Evolutionary conservation across 148 eudicot species (phyloP), one percentile per base, ranked within the genome.

Genomic region (Amaranthus palmeri): DNA sequence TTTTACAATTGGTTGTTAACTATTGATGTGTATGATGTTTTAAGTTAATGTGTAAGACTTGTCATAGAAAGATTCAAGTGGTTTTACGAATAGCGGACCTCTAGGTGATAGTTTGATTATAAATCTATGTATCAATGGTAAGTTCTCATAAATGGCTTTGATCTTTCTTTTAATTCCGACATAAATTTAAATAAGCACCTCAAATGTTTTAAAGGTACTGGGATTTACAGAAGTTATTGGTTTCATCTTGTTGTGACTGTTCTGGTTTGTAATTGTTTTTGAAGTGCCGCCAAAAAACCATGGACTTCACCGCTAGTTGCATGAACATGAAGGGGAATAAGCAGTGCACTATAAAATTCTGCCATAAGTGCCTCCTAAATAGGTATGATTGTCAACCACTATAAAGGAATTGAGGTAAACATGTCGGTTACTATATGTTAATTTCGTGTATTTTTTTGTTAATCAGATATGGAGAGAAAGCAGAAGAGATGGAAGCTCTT

Each of bases 211-310:
- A 25, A 25, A 25, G 36, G 36, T 25, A 25, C 36, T 25, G 36
- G 53, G 9, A 15, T 2, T 47, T 17, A 45, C 12, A 9, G 17
- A 47, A n/a, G 68, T 3, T 64, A 46, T 73, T 46, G 9, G 10
- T 10, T 44, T 48, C 40, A 11, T 47, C 6, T 10, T 63, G 66
- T 49, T 64, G 61, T 51, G 25, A 15, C 45, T 48, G 25, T n/a
- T 25, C 72, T 76, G 54, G 70, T 61, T 2, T 70, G 12, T 75
- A 48, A 4, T 5, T 40, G 44, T 44, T 69, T 47, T 36, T 81
- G 53, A 3, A 93, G 98, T 93, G 98, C 83, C 98, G 96, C 15
- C 98, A 93, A 76, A 91, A 88, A 73, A 91, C 96, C 8, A 76
- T 74, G 83, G 87, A 80, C 71, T 84, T 89, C 59, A 58, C 75